These are phyloP conservation scores for Helotiales sp. DNA, from an alignment of 2,329 filamentous ascomycete genomes.

Conservation along the genomic window DNA sequence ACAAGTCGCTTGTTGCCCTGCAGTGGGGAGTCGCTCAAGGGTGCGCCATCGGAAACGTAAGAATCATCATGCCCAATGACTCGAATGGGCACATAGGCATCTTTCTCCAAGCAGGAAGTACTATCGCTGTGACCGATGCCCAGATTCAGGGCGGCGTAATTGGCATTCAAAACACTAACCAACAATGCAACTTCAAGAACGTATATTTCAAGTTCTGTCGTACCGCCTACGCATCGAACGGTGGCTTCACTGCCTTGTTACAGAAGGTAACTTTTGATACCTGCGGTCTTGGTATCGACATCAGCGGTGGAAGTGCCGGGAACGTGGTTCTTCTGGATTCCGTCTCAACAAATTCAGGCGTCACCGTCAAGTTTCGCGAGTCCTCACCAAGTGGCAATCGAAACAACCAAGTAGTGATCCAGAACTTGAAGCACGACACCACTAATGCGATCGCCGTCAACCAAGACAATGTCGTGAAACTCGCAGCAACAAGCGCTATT, in stretches of 20 bases:
- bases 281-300: constrained; percentile 7
- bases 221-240: constrained; percentile 4
- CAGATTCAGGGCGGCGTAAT: constrained; percentile 6
- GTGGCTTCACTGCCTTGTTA: constrained; percentile 15
- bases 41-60: constrained; percentile 12
- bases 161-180: constrained; percentile 10
- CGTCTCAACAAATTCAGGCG: constrained; percentile 14
- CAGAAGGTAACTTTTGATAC: constrained; percentile 15
- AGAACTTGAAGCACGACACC: constrained; percentile 17
- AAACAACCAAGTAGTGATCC: constrained; percentile 15
- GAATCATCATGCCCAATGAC: constrained; percentile 14
- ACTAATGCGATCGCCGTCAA: neutral
- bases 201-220: constrained; percentile 20
- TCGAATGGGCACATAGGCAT: constrained; percentile 15
- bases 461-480: neutral
- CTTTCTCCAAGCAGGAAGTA: constrained; percentile 9
- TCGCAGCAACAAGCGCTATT: neutral
- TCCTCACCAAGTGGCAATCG: neutral
- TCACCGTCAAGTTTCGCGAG: neutral
- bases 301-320: constrained; percentile 9
- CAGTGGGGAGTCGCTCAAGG: constrained; percentile 20
- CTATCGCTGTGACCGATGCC: constrained; percentile 13
- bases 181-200: constrained; percentile 18
- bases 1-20: neutral
- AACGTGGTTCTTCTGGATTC: constrained; percentile 14